phyloP scores from a whole-genome alignment of 192 early-diverging fungal species.

The Coemansia sp. region DNA sequence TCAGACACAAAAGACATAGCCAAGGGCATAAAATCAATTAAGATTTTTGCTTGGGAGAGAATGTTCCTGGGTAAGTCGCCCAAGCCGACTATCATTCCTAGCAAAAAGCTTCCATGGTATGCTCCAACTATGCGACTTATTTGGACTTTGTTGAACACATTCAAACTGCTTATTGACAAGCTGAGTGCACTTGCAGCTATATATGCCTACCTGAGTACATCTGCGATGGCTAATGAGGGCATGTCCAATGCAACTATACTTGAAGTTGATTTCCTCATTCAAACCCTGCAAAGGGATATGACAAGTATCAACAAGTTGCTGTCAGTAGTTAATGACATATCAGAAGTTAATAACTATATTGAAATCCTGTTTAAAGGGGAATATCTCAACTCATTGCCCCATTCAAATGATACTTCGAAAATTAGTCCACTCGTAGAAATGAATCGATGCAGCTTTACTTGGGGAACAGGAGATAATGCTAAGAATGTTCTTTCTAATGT shows the following conservation, averaged over 20 bases:
- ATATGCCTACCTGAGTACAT: too few species aligned
- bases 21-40: constrained; percentile 23
- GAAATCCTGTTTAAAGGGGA: constrained; percentile 25
- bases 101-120: constrained; percentile 28
- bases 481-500: constrained; percentile 12
- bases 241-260: too few species aligned
- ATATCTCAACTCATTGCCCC: constrained; percentile 20
- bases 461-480: not conserved
- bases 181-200: too few species aligned
- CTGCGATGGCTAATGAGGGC: too few species aligned
- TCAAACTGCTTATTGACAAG: too few species aligned
- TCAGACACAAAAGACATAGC: constrained; percentile 3
- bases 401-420: not conserved
- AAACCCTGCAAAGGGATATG: too few species aligned
- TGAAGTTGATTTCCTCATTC: too few species aligned
- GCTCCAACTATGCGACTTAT: constrained; percentile 19
- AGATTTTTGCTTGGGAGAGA: constrained; percentile 42
- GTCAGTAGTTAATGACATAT: too few species aligned
- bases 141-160: not conserved
- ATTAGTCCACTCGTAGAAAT: constrained; percentile 4
- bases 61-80: constrained; percentile 2
- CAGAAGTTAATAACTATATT: not conserved
- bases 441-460: constrained; percentile 17
- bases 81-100: not conserved
- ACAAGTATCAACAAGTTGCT: too few species aligned